Percentiles rank a stretch among this genome's conserved stretches.
Conservation (phyloP, 805 yeast species). For the Cyberlindnera veronae region DNA sequence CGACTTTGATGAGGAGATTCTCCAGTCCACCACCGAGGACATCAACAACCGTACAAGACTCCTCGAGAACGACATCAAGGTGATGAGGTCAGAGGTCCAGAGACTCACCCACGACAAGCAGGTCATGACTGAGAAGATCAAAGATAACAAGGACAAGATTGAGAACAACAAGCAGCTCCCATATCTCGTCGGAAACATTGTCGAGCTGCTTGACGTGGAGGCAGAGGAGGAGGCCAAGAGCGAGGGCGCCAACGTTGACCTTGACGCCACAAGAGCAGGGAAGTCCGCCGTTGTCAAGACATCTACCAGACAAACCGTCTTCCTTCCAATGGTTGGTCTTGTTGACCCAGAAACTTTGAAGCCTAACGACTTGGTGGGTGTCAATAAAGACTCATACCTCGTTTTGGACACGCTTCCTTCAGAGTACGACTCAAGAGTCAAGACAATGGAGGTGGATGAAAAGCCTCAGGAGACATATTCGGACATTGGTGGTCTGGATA, state of each 20-base stretch:
- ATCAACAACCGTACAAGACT: conserved; percentile 81
- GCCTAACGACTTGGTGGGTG: conserved; percentile 98
- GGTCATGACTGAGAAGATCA: conserved; percentile 88
- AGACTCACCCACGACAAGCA: conserved; percentile 89
- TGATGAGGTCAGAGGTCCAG: conserved; percentile 88
- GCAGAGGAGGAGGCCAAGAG: conserved; percentile 75
- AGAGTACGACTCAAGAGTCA: conserved; percentile 95
- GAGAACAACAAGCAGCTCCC: conserved; percentile 95
- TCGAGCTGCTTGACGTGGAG: conserved; percentile 85
- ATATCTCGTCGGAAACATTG: conserved; percentile 93
- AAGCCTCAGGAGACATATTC: conserved; percentile 96
- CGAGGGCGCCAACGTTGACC: conserved; percentile 93
- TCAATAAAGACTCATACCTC: conserved; percentile 92
- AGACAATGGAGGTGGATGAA: conserved; percentile 99
- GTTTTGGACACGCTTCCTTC: conserved; percentile 93
- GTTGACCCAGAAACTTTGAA: conserved; percentile 89
- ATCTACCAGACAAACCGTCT: conserved; percentile 95
- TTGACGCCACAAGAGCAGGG: conserved; percentile 87
- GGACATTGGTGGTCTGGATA: conserved; percentile 97
- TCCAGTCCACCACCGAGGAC: conserved; percentile 74
- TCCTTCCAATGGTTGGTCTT: conserved; percentile 90
- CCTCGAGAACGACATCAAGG: conserved; percentile 91
- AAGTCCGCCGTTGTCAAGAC: conserved; percentile 98
- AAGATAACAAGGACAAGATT: conserved; percentile 94
- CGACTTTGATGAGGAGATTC: conserved; percentile 75